A percentile compares a stretch with the other conserved stretches of the same genome.
phyloP scores from a whole-genome alignment of 805 yeast species.

The Scheffersomyces lignosus region DNA sequence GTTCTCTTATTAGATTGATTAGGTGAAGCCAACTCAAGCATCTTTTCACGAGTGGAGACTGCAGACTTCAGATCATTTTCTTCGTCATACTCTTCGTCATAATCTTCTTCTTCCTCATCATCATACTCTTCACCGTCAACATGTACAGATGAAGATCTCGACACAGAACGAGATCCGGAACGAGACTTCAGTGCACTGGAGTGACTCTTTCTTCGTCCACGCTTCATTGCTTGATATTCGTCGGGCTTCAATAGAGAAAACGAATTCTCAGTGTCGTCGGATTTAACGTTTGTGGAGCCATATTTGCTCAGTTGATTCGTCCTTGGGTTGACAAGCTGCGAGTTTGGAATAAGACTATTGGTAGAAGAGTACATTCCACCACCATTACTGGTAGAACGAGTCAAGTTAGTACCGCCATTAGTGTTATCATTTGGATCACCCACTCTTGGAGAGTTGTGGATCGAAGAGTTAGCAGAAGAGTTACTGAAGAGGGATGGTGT shows the following conservation, averaged over 20 bases:
- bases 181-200: constrained; percentile 11
- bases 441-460: constrained; percentile 35
- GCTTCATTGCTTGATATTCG: constrained; percentile 38
- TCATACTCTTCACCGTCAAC: constrained; percentile 3
- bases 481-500: constrained; percentile 61
- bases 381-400: constrained; percentile 4
- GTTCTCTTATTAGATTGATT: constrained; percentile 51
- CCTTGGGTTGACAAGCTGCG: constrained; percentile 13
- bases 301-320: too few relatives aligned
- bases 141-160: constrained; percentile 14
- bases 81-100: constrained; percentile 7
- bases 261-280: constrained; percentile 13
- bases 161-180: constrained; percentile 31
- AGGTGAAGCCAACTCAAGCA: constrained; percentile 66
- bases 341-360: constrained; percentile 13
- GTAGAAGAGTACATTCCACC: constrained; percentile 7
- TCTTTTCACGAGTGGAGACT: constrained; percentile 50
- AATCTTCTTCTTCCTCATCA: constrained; percentile 7
- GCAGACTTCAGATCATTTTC: constrained; percentile 3
- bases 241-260: constrained; percentile 31
- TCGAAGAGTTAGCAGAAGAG: constrained; percentile 40
- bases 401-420: constrained; percentile 8
- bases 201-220: constrained; percentile 41
- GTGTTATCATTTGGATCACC: constrained; percentile 16
- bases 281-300: too few relatives aligned